Base-by-base conservation (phyloP, 768 basidiomycete species). In the Agaricus sinodeliciosus region DNA sequence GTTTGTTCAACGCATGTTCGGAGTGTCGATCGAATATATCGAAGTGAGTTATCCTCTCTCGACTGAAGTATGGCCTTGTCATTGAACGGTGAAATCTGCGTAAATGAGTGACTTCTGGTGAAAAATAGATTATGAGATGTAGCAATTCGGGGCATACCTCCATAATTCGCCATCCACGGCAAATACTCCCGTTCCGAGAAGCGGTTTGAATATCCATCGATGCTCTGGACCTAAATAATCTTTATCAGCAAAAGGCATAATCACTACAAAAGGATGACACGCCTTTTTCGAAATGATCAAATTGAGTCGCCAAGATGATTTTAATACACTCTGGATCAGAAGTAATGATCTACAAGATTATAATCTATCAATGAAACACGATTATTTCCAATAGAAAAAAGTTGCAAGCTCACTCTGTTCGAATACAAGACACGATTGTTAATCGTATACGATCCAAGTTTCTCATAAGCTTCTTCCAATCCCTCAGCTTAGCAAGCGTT, bases 41-140 rank as follows among this genome's bases (percentile, higher is more conserved):
- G 55, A 83, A 85, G 59, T 83, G 75, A 47, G 73, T 76, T 41
- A 84, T 76, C 51, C 73, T 68, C 18, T 85, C 83, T 34, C 72
- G 74, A 55, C 63, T 76, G 68, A 87, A 86, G 69, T 86, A 87
- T 0, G 85, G 85, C 1, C 85, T 78, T 0, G 83, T 80, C 72
- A 86, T 81, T 3, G 74, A 63, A 8, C 84, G 78, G 59, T 85
- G 82, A 56, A 81, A 75, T 59, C 81, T 81, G 25, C 16, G 8
- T 13, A 31, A 9, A 22, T n/a, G 9, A 41, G 2, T n/a, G 9
- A 34, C n/a, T 43, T 37, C 31, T 11, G 6, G 31, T 31, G 31
- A 31, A 31, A 31, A 31, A 31, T 48, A 11, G 3, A 42, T 22
- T 3, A 1, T 22, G 2, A 9, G 31, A 47, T 49, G 3, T 9